These are phyloP conservation scores for Aspergillus sclerotioniger DNA, from an alignment of 495 filamentous ascomycete species.

Conservation along the genomic window DNA sequence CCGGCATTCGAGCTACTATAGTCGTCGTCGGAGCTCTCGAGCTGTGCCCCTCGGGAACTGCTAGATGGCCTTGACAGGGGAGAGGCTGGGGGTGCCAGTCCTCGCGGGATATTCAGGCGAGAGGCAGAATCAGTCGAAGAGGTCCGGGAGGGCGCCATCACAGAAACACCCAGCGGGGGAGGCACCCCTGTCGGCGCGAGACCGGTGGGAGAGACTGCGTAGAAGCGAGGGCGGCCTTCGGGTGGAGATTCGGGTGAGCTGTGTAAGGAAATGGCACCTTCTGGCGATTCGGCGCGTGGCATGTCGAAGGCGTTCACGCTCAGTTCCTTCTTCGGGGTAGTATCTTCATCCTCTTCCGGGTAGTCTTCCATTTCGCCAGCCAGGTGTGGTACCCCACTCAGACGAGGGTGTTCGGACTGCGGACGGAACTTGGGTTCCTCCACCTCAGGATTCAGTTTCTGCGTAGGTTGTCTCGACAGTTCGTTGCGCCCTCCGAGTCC, in stretches of 20 bases:
- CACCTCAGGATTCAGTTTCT: constrained; percentile 51
- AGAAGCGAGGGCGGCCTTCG: constrained; percentile 25
- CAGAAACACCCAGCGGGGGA: constrained; percentile 12
- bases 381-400: constrained; percentile 59
- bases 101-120: constrained; percentile 43
- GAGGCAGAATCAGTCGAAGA: constrained; percentile 48
- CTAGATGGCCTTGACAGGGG: constrained; percentile 54
- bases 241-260: constrained; percentile 13
- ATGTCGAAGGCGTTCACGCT: constrained; percentile 36
- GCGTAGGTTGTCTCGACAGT: constrained; percentile 37
- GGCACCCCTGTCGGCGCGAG: constrained; percentile 1
- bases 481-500: constrained; percentile 11
- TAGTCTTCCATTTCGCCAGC: constrained; percentile 32
- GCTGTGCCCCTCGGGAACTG: constrained; percentile 54
- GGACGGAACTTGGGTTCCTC: constrained; percentile 64
- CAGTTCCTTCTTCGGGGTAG: constrained; percentile 27
- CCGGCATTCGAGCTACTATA: constrained; percentile 52
- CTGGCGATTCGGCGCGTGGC: constrained; percentile 49
- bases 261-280: constrained; percentile 18
- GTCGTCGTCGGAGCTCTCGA: constrained; percentile 66
- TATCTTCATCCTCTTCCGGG: constrained; percentile 27
- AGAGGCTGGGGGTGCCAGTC: constrained; percentile 56
- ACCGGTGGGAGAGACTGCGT: constrained; percentile 15
- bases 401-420: constrained; percentile 68
- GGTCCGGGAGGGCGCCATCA: constrained; percentile 30